Base-by-base conservation (phyloP, 73 alveolate species). In the Durusdinium trenchii region DNA sequence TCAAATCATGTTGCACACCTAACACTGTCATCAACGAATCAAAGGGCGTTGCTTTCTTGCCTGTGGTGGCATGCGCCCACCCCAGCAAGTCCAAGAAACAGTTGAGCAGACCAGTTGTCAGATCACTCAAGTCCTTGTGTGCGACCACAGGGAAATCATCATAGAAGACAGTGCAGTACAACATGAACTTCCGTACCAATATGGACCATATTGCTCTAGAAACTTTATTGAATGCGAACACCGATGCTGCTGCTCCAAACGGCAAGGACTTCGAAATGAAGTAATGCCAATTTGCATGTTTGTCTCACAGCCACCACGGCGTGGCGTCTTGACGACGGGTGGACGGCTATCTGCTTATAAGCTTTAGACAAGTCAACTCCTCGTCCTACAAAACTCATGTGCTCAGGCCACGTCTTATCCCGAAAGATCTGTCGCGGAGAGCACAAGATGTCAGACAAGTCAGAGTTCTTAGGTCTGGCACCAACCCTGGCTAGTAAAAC, bases 161-260 rank as follows among this genome's bases (percentile, higher is more conserved):
- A 30, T 35, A 81, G 47, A 46, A 81, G 32, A 81, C 91, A 26
- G 71, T 26, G 69, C 48, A 3, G 28, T 46, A 26, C 28, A 81
- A 2, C 6, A 2, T 6, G 9, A 81, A 81, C 28, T 81, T 81
- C 35, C 42, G 48, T 2, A 47, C 69, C 64, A 81, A 67, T 3
- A 81, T 46, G 67, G 45, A 26, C 91, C 91, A 81, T 3, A 81
- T 3, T 3, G 48, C 67, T 30, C 52, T 7, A 2, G 71, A 38
- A 46, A 81, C 5, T 54, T 47, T 45, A 46, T 81, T 81, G 47
- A 81, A 81, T 1, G 91, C 64, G 28, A 46, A 81, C 32, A 81
- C 91, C 3, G 91, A 81, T 1, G 91, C 91, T 28, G 91, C 40
- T 28, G 91, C 64, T 47, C 91, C 91, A 43, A 81, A 81, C 45